phyloP scores from a whole-genome alignment of 2,329 filamentous ascomycete genomes.

The Fusarium sp. region DNA sequence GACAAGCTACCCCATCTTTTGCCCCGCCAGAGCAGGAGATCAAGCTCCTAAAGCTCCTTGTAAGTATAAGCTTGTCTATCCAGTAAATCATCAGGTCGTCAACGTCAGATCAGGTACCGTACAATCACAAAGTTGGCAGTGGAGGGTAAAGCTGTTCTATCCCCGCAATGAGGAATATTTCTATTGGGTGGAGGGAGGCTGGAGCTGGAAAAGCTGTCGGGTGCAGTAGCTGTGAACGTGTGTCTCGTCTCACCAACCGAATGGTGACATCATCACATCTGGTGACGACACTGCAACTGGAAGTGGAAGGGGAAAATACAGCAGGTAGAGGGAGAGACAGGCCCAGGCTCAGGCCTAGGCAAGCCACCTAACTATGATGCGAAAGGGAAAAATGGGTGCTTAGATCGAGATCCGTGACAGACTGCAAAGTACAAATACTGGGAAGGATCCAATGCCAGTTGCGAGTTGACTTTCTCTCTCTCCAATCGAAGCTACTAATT shows the following conservation, averaged over 20 bases:
- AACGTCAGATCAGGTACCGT: slow-evolving; percentile 29
- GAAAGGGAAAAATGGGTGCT: slow-evolving; percentile 25
- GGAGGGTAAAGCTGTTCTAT: not conserved
- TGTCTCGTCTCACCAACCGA: slow-evolving; percentile 35
- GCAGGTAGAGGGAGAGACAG: not conserved
- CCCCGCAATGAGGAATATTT: slow-evolving; percentile 12
- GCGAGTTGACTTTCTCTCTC: slow-evolving; percentile 1
- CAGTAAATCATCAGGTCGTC: slow-evolving; percentile 3
- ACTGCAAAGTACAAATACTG: slow-evolving; percentile 45
- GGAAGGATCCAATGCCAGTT: slow-evolving; percentile 13
- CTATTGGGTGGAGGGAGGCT: not conserved
- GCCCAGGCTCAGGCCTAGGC: slow-evolving; percentile 16
- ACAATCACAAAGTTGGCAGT: slow-evolving; percentile 29
- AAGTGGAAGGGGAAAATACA: slow-evolving; percentile 27
- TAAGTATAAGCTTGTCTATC: not conserved
- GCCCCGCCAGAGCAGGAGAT: slow-evolving; percentile 27
- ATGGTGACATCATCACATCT: slow-evolving; percentile 57
- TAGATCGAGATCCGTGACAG: slow-evolving; percentile 41
- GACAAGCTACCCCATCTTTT: slow-evolving; percentile 35
- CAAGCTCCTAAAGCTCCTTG: slow-evolving; percentile 23
- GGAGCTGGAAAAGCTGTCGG: not conserved
- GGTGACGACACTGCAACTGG: slow-evolving; percentile 48
- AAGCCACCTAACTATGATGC: slow-evolving; percentile 38
- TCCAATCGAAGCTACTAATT: slow-evolving; percentile 31
- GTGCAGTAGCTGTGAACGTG: not conserved